Percentiles rank a stretch among this genome's conserved stretches.
phyloP scores from a whole-genome alignment of 1,284 basidiomycete species.

The Ceratobasidium sp. region DNA sequence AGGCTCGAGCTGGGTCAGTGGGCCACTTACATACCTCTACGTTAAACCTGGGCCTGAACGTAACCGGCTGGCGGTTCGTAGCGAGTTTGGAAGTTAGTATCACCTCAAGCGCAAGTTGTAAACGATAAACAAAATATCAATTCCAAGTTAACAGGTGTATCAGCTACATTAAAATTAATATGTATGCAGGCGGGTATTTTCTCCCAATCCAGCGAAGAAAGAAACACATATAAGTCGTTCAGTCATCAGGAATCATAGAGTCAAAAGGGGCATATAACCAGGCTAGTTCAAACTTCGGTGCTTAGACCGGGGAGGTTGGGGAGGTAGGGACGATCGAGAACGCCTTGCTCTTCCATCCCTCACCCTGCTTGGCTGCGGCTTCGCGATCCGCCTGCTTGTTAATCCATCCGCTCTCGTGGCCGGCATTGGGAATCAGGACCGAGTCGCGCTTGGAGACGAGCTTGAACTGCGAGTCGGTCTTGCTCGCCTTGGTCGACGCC shows the following conservation, averaged over 20 bases:
- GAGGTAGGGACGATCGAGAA: constrained; percentile 56
- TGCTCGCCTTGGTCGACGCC: constrained; percentile 49
- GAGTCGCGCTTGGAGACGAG: constrained; percentile 77
- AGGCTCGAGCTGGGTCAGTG: too few relatives aligned
- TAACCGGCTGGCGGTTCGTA: too few relatives aligned
- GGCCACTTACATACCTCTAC: too few relatives aligned
- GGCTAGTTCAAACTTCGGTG: neutral
- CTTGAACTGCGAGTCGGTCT: constrained; percentile 70
- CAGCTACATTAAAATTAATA: constrained; percentile 25
- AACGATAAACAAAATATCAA: too few relatives aligned
- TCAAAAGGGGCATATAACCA: neutral
- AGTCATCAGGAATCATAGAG: constrained; percentile 27
- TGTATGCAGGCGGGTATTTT: constrained; percentile 42
- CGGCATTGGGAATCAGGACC: constrained; percentile 69
- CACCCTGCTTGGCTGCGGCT: constrained; percentile 64
- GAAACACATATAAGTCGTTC: constrained; percentile 33
- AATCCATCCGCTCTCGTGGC: constrained; percentile 80
- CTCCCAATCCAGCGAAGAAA: constrained; percentile 39
- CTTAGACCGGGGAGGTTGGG: neutral
- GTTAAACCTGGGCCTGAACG: too few relatives aligned
- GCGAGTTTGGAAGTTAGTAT: too few relatives aligned
- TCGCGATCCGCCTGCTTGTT: constrained; percentile 73
- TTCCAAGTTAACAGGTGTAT: too few relatives aligned
- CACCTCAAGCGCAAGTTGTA: too few relatives aligned
- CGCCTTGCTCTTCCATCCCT: constrained; percentile 79